Conservation (phyloP, 352 stramenopile genomes). For the Achlya hypogyna region DNA sequence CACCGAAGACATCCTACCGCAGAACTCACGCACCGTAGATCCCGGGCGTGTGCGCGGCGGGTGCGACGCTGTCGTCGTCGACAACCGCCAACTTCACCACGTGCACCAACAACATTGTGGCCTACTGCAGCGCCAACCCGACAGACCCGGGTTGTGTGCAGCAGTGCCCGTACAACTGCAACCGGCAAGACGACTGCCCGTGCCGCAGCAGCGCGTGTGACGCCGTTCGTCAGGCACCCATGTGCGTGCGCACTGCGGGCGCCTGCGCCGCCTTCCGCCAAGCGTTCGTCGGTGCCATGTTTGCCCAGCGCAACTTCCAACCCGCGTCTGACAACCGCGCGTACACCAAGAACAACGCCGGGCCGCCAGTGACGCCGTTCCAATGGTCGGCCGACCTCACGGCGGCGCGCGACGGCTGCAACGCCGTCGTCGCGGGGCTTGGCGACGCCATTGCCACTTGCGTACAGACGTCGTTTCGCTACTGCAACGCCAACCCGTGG, state of each 20-base stretch:
- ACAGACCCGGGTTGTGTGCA: neutral
- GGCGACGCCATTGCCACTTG: slow-evolving; percentile 9
- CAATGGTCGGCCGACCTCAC: neutral
- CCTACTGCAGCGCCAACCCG: slow-evolving; percentile 5
- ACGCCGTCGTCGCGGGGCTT: neutral
- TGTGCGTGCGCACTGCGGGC: slow-evolving; percentile 6
- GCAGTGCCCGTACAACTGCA: slow-evolving; percentile 15
- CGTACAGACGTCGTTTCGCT: slow-evolving; percentile 15
- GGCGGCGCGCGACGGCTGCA: neutral
- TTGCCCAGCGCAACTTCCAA: slow-evolving; percentile 12
- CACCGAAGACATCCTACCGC: neutral
- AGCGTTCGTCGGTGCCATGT: slow-evolving; percentile 1
- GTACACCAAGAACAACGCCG: neutral
- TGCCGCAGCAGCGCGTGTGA: neutral
- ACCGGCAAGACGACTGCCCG: slow-evolving; percentile 4
- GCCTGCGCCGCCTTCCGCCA: slow-evolving; percentile 2
- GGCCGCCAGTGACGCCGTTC: neutral
- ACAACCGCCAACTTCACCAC: neutral
- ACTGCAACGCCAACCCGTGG: slow-evolving; percentile 19
- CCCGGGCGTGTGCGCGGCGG: neutral
- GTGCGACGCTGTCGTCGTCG: neutral
- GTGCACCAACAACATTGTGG: neutral
- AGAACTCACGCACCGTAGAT: neutral
- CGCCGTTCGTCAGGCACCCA: neutral
- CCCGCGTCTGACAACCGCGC: slow-evolving; percentile 4